These are phyloP conservation scores for Myxozyma neotropica DNA, from an alignment of 805 yeast genomes.

Conservation along the genomic window DNA sequence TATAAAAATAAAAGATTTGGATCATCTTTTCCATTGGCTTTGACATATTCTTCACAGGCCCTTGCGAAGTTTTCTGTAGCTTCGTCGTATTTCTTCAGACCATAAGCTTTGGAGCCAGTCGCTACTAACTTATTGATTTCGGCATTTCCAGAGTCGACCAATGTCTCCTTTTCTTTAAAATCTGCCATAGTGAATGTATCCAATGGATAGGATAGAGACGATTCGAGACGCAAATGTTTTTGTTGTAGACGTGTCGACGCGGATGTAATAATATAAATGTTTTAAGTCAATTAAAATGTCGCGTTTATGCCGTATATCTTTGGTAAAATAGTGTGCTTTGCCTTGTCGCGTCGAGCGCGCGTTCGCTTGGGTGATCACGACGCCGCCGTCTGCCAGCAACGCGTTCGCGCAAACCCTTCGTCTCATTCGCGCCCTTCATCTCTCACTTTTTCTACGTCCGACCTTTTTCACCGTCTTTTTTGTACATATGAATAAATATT, in stretches of 20 bases:
- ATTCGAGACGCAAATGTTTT: not conserved
- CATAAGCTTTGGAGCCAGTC: constrained; percentile 66
- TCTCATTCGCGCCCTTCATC: too few species aligned
- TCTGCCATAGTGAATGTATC: not conserved
- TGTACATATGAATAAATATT: too few species aligned
- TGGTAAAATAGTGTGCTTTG: not conserved
- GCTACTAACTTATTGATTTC: constrained; percentile 55
- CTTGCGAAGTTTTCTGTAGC: constrained; percentile 72
- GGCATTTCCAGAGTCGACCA: constrained; percentile 25
- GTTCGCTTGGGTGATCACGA: not conserved
- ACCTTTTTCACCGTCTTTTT: too few species aligned
- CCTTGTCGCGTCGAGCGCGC: not conserved
- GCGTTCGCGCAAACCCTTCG: too few species aligned
- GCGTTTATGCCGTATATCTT: constrained; percentile 4
- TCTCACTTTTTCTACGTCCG: too few species aligned
- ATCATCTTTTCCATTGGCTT: constrained; percentile 60
- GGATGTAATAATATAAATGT: not conserved
- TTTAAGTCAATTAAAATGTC: not conserved
- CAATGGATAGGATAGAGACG: not conserved
- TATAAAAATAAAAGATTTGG: constrained; percentile 74
- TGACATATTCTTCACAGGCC: constrained; percentile 63
- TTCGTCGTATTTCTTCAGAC: constrained; percentile 63
- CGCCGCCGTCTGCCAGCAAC: not conserved
- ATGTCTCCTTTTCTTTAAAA: constrained; percentile 4
- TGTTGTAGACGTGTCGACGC: constrained; percentile 2